phyloP scores from a whole-genome alignment of 352 stramenopile species.

The Globisporangium emineosum region DNA sequence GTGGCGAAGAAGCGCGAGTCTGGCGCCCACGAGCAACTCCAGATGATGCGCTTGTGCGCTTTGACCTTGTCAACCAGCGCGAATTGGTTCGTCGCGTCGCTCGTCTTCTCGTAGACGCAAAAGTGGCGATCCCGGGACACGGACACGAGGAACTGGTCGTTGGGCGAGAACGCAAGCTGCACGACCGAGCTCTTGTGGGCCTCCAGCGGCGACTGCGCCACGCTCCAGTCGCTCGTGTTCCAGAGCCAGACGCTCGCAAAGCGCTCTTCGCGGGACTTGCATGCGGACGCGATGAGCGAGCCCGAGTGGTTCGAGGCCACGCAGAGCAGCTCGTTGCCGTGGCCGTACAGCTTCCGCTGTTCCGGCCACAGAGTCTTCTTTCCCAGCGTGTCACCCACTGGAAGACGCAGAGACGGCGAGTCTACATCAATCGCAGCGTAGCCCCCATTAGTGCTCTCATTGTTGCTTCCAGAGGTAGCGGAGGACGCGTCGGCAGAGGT shows the following conservation, averaged over 20 bases:
- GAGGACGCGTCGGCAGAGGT: slow-evolving; percentile 13
- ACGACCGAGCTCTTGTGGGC: slow-evolving; percentile 81
- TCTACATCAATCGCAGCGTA: slow-evolving; percentile 24
- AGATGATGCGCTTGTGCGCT: slow-evolving; percentile 78
- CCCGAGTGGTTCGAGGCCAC: slow-evolving; percentile 53
- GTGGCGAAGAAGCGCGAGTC: slow-evolving; percentile 56
- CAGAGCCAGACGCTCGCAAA: slow-evolving; percentile 67
- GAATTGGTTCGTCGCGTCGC: slow-evolving; percentile 26
- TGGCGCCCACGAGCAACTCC: slow-evolving; percentile 70
- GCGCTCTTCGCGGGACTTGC: slow-evolving; percentile 70
- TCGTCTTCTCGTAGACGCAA: slow-evolving; percentile 47
- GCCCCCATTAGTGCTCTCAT: slow-evolving; percentile 14
- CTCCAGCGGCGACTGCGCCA: slow-evolving; percentile 37
- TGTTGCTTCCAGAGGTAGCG: neutral
- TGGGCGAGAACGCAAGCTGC: slow-evolving; percentile 65
- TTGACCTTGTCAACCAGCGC: slow-evolving; percentile 45
- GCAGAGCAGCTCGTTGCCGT: slow-evolving; percentile 77
- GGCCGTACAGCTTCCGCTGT: slow-evolving; percentile 71
- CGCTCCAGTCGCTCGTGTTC: slow-evolving; percentile 55
- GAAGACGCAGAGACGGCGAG: slow-evolving; percentile 23
- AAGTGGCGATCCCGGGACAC: slow-evolving; percentile 76
- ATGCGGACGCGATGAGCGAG: slow-evolving; percentile 58
- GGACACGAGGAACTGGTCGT: slow-evolving; percentile 57
- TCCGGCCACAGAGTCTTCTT: slow-evolving; percentile 79
- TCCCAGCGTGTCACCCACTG: slow-evolving; percentile 57